Conservation (phyloP, 192 early-diverging fungal genomes). For the Rhizoclosmatium globosum region DNA sequence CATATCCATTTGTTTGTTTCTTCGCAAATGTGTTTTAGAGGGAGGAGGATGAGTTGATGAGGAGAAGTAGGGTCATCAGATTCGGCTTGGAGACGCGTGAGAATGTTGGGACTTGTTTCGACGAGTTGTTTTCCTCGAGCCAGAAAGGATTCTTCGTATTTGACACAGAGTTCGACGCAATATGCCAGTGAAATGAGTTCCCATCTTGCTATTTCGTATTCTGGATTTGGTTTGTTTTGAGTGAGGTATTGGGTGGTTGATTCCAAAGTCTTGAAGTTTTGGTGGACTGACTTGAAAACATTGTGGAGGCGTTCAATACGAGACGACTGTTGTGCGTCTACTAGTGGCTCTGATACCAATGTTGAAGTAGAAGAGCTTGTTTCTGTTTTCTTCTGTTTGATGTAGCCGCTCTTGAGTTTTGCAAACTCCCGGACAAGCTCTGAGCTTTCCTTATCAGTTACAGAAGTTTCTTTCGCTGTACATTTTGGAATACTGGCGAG, state of each 20-base stretch:
- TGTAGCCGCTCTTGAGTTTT: not conserved
- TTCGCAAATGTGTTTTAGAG: not conserved
- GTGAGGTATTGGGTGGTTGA: conserved; percentile 11
- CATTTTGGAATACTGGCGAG: not conserved
- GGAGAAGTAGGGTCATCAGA: not conserved
- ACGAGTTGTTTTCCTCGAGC: conserved; percentile 5
- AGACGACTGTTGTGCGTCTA: not conserved
- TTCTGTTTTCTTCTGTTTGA: not conserved
- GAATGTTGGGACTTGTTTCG: conserved; percentile 9
- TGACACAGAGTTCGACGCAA: conserved; percentile 32
- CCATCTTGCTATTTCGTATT: conserved; percentile 25
- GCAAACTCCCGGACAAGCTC: not conserved
- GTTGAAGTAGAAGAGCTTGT: not conserved
- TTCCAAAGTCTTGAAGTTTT: conserved; percentile 24
- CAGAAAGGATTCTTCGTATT: conserved; percentile 26
- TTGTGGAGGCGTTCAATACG: conserved; percentile 14
- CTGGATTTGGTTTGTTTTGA: not conserved
- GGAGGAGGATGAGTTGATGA: conserved; percentile 9
- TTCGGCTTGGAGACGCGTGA: conserved; percentile 8
- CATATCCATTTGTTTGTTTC: conserved; percentile 1
- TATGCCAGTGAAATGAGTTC: conserved; percentile 36
- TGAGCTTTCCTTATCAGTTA: not conserved
- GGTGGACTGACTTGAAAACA: conserved; percentile 24
- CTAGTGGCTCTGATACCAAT: not conserved
- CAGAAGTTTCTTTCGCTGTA: not conserved